phyloP scores from a whole-genome alignment of 208 protist species.

The Zelonia costaricensis region DNA sequence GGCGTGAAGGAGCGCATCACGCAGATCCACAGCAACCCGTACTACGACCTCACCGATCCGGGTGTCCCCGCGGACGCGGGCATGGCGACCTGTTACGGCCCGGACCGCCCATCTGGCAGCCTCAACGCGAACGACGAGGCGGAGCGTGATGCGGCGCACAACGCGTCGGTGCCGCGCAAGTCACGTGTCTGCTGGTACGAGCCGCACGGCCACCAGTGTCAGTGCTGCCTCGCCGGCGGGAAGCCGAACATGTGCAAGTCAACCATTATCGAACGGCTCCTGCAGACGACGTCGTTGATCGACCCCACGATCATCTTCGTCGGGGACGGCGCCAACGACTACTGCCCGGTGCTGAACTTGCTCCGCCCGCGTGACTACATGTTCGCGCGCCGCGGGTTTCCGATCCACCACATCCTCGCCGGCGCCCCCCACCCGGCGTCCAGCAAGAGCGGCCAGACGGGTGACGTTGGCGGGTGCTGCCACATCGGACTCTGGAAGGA shows the following conservation, averaged over 20 bases:
- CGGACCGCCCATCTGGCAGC: not conserved
- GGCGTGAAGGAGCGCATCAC: conserved; percentile 41
- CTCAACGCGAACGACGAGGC: conserved; percentile 47
- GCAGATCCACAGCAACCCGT: conserved; percentile 88
- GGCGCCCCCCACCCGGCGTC: not conserved
- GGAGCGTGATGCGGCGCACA: conserved; percentile 49
- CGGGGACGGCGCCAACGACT: conserved; percentile 86
- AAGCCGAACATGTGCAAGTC: conserved; percentile 91
- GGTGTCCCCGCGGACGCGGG: conserved; percentile 7
- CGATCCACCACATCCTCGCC: conserved; percentile 54
- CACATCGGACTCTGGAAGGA: conserved; percentile 69
- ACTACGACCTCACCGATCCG: conserved; percentile 51
- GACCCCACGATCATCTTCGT: conserved; percentile 89
- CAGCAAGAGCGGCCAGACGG: conserved; percentile 1
- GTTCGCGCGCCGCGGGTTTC: conserved; percentile 68
- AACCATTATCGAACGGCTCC: conserved; percentile 68
- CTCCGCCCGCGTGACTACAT: conserved; percentile 83
- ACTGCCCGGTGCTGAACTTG: conserved; percentile 79
- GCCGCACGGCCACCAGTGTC: conserved; percentile 63
- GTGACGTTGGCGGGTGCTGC: conserved; percentile 66
- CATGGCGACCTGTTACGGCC: conserved; percentile 15
- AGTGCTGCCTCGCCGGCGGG: conserved; percentile 40
- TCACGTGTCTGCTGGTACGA: conserved; percentile 84
- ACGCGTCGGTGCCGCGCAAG: conserved; percentile 34
- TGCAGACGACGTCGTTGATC: conserved; percentile 73